Conservation (phyloP, 345 rosid genomes). For the Brassica carinata region DNA sequence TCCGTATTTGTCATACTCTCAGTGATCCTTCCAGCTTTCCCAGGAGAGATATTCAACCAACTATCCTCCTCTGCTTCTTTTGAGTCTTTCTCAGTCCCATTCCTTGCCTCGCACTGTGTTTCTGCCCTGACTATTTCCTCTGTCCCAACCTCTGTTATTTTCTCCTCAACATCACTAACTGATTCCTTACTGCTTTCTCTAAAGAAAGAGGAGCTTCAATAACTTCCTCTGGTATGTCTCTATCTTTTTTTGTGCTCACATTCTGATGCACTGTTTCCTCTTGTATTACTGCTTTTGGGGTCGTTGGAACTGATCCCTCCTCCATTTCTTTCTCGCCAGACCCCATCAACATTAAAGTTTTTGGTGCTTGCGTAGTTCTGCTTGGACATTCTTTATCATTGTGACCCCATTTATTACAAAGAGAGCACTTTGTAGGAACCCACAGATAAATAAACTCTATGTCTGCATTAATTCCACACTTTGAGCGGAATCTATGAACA, state of each 20-base stretch:
- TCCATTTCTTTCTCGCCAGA: background rate
- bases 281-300: too few species aligned
- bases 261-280: too few species aligned
- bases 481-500: background rate
- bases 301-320: background rate
- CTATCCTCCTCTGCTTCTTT: background rate
- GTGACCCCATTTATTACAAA: background rate
- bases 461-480: background rate
- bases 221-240: too few species aligned
- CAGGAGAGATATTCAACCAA: background rate
- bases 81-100: too few species aligned
- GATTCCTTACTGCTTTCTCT: too few species aligned
- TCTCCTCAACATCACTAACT: too few species aligned
- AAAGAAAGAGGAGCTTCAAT: too few species aligned
- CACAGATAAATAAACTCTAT: background rate
- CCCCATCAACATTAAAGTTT: too few species aligned
- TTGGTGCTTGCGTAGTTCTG: background rate
- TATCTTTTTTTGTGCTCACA: too few species aligned
- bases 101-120: too few species aligned
- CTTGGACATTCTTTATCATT: background rate
- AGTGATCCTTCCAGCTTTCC: background rate
- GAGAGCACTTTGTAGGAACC: background rate
- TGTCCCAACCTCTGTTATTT: too few species aligned
- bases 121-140: background rate
- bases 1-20: background rate